Evolutionary conservation across 345 rosid genomes (phyloP).

Genomic region (Viola odorata): DNA sequence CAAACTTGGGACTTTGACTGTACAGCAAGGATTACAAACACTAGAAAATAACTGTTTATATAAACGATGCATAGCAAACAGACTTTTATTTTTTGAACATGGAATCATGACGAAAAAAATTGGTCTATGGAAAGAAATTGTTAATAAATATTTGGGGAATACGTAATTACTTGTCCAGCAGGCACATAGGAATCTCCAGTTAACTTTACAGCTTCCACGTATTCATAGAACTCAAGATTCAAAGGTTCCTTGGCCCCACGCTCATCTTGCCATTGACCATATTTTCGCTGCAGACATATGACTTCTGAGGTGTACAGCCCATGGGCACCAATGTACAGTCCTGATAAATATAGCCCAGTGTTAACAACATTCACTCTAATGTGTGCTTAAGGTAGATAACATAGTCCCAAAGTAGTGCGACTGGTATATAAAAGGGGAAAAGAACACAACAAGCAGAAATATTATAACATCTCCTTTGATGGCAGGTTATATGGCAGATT

Average conservation of each 20-base stretch:
- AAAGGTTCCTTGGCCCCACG: slow-evolving; percentile 41
- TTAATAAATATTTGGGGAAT: background rate
- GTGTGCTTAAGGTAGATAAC: slow-evolving; percentile 2
- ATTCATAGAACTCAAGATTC: slow-evolving; percentile 80
- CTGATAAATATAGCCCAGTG: slow-evolving; percentile 36
- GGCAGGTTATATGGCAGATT: slow-evolving; percentile 3
- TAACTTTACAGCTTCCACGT: slow-evolving; percentile 85
- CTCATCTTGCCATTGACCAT: slow-evolving; percentile 86
- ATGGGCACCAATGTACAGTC: slow-evolving; percentile 81
- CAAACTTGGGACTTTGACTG: too few relatives aligned
- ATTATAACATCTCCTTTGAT: background rate
- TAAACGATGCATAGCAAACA: background rate
- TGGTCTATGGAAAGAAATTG: background rate
- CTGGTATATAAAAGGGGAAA: background rate
- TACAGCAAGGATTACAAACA: too few relatives aligned
- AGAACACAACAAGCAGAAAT: background rate
- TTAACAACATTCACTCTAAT: slow-evolving; percentile 1
- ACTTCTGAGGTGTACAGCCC: slow-evolving; percentile 85
- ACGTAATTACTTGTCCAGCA: slow-evolving; percentile 71
- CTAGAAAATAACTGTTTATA: too few relatives aligned
- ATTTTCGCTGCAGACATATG: slow-evolving; percentile 68
- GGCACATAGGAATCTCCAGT: slow-evolving; percentile 92
- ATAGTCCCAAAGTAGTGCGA: background rate
- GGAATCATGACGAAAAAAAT: background rate
- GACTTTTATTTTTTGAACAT: background rate